These are phyloP conservation scores for Phialophora verrucosa DNA, from an alignment of 2,329 filamentous ascomycete genomes.

Conservation along the genomic window DNA sequence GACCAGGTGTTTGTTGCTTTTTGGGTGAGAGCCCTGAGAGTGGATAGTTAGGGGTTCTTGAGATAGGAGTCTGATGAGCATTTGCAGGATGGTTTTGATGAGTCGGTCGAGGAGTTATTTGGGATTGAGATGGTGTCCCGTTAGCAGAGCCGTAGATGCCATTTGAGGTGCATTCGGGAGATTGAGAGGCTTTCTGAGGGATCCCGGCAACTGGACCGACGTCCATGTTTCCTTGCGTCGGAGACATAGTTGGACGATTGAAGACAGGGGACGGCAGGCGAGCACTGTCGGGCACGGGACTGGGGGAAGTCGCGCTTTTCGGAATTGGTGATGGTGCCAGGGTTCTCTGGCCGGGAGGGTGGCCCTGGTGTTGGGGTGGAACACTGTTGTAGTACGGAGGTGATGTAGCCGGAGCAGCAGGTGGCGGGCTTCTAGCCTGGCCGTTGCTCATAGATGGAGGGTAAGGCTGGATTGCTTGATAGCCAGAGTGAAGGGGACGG, in stretches of 20 bases:
- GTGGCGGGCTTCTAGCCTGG: constrained; percentile 34
- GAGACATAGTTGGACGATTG: constrained; percentile 55
- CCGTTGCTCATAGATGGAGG: constrained; percentile 45
- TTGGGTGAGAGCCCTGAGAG: constrained; percentile 55
- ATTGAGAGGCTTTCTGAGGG: constrained; percentile 43
- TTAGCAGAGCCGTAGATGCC: constrained; percentile 37
- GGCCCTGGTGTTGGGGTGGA: constrained; percentile 37
- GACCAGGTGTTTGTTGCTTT: constrained; percentile 48
- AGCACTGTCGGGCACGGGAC: constrained; percentile 39
- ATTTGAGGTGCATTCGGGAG: constrained; percentile 24
- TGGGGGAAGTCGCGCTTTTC: constrained; percentile 49
- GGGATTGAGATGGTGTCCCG: constrained; percentile 48
- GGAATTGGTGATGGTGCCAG: constrained; percentile 42
- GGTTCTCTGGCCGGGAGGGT: constrained; percentile 42
- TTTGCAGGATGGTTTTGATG: constrained; percentile 14
- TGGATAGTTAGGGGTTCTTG: constrained; percentile 40
- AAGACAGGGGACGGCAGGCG: constrained; percentile 49
- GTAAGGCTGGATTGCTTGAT: constrained; percentile 39
- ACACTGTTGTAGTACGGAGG: constrained; percentile 35
- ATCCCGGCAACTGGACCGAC: constrained; percentile 54
- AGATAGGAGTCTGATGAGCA: constrained; percentile 25
- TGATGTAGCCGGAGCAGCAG: constrained; percentile 36
- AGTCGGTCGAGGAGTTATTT: constrained; percentile 27
- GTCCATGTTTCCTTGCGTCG: constrained; percentile 57
- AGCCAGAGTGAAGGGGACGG: constrained; percentile 25